A percentile compares a stretch with the other conserved stretches of the same genome.
Conservation (phyloP, 441 rosid genomes). For the Biscutella laevigata region DNA sequence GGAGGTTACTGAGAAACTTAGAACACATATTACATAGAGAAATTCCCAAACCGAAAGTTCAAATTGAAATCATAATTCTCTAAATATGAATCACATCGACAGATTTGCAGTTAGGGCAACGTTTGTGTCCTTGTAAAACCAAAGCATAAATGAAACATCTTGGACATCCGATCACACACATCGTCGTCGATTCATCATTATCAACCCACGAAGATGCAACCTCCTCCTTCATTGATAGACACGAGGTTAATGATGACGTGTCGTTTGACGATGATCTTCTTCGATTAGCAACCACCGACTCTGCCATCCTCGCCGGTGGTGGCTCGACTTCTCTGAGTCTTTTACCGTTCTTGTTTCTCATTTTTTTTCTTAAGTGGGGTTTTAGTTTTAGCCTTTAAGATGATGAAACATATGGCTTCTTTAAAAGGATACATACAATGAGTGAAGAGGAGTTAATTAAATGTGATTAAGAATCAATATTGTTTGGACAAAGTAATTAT, state of each 20-base stretch:
- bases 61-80: no score
- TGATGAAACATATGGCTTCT: no score
- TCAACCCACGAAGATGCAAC: conserved; percentile 23
- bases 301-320: not conserved
- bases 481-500: no score
- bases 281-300: not conserved
- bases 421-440: no score
- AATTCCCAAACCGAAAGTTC: no score
- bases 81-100: conserved; percentile 3
- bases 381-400: no score
- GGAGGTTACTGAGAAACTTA: no score
- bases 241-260: conserved; percentile 18
- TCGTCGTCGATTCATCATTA: not conserved
- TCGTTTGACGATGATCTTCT: conserved; percentile 1
- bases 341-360: conserved; percentile 20
- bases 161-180: conserved; percentile 18
- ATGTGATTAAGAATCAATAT: no score
- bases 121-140: not conserved
- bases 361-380: no score
- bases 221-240: conserved; percentile 23
- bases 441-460: no score
- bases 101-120: conserved; percentile 10
- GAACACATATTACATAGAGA: no score
- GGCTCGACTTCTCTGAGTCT: not conserved
- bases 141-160: conserved; percentile 15